Evolutionary conservation across 345 rosid species (phyloP).

Genomic region (Geranium brycei): DNA sequence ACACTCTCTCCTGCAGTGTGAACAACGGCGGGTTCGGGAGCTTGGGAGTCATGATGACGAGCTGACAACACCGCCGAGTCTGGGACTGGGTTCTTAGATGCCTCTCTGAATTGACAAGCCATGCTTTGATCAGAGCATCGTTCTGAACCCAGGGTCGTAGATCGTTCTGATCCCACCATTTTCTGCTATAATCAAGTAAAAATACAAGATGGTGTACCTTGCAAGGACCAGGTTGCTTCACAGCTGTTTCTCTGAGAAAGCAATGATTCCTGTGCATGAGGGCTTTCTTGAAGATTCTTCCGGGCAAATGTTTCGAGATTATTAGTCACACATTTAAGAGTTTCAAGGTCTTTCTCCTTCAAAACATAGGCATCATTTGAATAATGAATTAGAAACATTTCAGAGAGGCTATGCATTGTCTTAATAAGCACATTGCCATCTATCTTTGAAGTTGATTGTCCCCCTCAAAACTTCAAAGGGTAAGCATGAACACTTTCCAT

Average conservation of each 20-base stretch:
- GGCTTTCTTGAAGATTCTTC: conserved; percentile 21
- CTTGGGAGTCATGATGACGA: too few relatives aligned
- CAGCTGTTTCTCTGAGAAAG: conserved; percentile 12
- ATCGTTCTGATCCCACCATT: too few relatives aligned
- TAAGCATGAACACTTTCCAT: conserved; percentile 16
- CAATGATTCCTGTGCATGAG: conserved; percentile 19
- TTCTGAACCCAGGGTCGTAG: too few relatives aligned
- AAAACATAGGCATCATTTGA: conserved; percentile 35
- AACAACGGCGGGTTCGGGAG: too few relatives aligned
- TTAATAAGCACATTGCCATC: conserved; percentile 27
- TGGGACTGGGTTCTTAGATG: too few relatives aligned
- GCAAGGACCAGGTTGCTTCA: conserved; percentile 17
- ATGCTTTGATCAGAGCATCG: too few relatives aligned
- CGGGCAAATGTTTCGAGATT: conserved; percentile 44
- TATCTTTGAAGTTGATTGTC: conserved; percentile 17
- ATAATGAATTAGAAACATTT: conserved; percentile 51
- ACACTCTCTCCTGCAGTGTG: too few relatives aligned
- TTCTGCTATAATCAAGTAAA: background rate
- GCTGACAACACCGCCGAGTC: too few relatives aligned
- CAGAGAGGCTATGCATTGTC: conserved; percentile 58
- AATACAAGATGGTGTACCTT: conserved; percentile 31
- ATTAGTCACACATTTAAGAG: conserved; percentile 41
- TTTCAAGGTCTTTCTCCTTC: conserved; percentile 38
- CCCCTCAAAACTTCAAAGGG: conserved; percentile 12
- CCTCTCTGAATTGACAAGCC: too few relatives aligned